phyloP scores from a whole-genome alignment of 441 rosid genomes.

The Flueggea neowawraea region DNA sequence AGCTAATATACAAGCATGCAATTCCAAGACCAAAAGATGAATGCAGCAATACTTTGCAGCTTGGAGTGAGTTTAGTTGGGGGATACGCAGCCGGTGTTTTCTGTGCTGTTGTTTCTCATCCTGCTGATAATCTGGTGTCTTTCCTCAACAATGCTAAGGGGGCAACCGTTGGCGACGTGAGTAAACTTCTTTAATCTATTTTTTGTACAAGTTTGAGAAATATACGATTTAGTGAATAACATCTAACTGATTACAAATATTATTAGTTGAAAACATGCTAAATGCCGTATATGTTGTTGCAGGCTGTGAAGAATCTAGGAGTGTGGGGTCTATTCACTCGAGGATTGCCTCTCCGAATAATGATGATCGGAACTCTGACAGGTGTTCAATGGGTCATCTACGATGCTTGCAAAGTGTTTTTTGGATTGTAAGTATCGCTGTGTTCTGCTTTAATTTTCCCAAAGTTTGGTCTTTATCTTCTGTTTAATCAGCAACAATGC shows the following conservation, averaged over 20 bases:
- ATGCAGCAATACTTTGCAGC: constrained; percentile 83
- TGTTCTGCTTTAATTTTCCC: neutral
- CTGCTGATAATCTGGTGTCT: constrained; percentile 97
- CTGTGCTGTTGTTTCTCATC: constrained; percentile 89
- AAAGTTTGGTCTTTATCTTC: neutral
- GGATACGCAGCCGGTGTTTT: constrained; percentile 86
- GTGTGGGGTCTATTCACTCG: constrained; percentile 88
- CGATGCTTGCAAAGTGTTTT: constrained; percentile 93
- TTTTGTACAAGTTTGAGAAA: too few species aligned
- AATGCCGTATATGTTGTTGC: constrained; percentile 22
- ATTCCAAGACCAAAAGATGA: constrained; percentile 84
- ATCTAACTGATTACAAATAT: neutral
- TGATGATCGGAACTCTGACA: constrained; percentile 99
- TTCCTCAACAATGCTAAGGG: constrained; percentile 97
- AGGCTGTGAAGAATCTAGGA: constrained; percentile 94
- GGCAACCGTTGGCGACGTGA: constrained; percentile 79
- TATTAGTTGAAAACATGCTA: neutral
- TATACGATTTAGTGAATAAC: too few species aligned
- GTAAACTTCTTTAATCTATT: constrained; percentile 16
- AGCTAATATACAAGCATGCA: constrained; percentile 84
- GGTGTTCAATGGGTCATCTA: constrained; percentile 95
- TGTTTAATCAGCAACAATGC: neutral
- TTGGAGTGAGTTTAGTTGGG: constrained; percentile 97
- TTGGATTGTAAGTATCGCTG: constrained; percentile 74
- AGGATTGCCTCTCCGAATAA: constrained; percentile 96